These are phyloP conservation scores for Cladosporium sp. DNA, from an alignment of 2,329 filamentous ascomycete genomes.

Conservation along the genomic window DNA sequence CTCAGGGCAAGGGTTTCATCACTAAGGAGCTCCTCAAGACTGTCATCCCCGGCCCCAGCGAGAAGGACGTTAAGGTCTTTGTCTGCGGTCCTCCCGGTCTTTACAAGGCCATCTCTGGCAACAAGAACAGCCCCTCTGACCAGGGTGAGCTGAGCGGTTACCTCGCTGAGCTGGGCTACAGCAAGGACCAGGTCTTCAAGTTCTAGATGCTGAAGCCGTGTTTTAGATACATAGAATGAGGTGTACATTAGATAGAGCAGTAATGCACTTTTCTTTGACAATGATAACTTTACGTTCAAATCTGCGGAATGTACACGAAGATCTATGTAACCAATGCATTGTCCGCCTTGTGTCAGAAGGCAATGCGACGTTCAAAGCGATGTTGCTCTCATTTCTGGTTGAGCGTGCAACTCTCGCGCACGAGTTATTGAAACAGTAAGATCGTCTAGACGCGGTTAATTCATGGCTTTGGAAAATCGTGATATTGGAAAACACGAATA, in stretches of 20 bases:
- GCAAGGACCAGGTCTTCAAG: slow-evolving; percentile 92
- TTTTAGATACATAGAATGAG: background rate
- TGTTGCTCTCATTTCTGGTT: no score
- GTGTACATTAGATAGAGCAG: background rate
- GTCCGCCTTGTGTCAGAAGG: no score
- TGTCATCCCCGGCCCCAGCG: slow-evolving; percentile 87
- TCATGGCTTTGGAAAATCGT: no score
- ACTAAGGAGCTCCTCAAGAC: slow-evolving; percentile 92
- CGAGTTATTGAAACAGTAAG: no score
- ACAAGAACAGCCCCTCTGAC: slow-evolving; percentile 86
- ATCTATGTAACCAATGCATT: no score
- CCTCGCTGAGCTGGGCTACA: slow-evolving; percentile 79
- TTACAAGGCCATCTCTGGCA: slow-evolving; percentile 88
- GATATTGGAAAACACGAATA: no score
- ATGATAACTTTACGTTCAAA: background rate
- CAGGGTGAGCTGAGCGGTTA: slow-evolving; percentile 84
- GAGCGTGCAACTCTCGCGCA: no score
- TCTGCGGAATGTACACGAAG: no score
- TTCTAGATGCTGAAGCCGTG: slow-evolving; percentile 53
- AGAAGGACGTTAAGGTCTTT: slow-evolving; percentile 91
- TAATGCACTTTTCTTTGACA: background rate
- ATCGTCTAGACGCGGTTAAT: no score
- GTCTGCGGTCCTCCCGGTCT: slow-evolving; percentile 89
- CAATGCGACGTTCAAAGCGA: no score
- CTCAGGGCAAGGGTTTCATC: slow-evolving; percentile 73